Conservation (phyloP, 176 grass and related monocot species). For the Musa beccarii region DNA sequence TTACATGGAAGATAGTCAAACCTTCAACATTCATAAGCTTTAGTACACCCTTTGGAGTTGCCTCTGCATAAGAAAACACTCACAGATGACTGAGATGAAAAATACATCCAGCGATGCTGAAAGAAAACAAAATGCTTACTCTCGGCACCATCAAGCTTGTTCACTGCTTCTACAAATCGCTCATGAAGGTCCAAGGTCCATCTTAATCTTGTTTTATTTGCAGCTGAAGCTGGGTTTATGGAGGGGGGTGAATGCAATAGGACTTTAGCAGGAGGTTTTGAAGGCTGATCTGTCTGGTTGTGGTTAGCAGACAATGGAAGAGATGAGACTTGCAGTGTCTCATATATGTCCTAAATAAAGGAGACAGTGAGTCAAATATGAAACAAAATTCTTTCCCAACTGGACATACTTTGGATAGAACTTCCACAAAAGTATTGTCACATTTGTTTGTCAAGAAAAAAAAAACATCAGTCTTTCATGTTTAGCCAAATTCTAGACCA, state of each 20-base stretch:
- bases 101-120: slow-evolving; percentile 2
- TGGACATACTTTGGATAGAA: neutral
- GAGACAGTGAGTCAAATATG: neutral
- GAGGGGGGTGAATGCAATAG: slow-evolving; percentile 37
- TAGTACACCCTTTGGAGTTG: slow-evolving; percentile 81
- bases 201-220: slow-evolving; percentile 59
- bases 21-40: slow-evolving; percentile 84
- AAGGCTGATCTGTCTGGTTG: slow-evolving; percentile 10
- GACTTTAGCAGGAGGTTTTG: slow-evolving; percentile 31
- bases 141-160: slow-evolving; percentile 63
- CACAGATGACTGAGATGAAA: neutral
- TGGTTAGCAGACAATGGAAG: slow-evolving; percentile 16
- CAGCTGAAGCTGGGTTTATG: slow-evolving; percentile 28
- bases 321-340: slow-evolving; percentile 26
- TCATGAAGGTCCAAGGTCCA: slow-evolving; percentile 81
- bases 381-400: neutral
- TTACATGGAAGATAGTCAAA: slow-evolving; percentile 87
- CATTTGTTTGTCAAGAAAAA: neutral
- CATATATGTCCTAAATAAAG: slow-evolving; percentile 57
- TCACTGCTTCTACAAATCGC: slow-evolving; percentile 68
- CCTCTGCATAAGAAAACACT: slow-evolving; percentile 35
- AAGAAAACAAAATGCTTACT: slow-evolving; percentile 36
- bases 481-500: neutral
- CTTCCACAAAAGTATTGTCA: neutral
- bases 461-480: neutral